These are phyloP conservation scores for Exserohilum turcica DNA, from an alignment of 2,329 filamentous ascomycete genomes.

Conservation along the genomic window DNA sequence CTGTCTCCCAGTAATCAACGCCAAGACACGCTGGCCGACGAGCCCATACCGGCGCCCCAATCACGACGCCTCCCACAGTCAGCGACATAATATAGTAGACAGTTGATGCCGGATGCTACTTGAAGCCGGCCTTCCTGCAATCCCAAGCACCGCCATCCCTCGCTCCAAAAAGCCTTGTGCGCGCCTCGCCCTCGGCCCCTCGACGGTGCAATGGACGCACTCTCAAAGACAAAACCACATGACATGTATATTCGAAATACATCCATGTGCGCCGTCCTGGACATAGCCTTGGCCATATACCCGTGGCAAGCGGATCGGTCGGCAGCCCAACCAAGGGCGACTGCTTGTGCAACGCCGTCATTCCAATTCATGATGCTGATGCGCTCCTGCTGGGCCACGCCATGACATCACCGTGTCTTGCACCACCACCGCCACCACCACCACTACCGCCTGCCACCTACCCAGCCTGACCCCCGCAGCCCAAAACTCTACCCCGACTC, in stretches of 20 bases:
- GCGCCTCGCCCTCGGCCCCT: not conserved
- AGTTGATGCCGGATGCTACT: too few species aligned
- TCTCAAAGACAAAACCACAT: not conserved
- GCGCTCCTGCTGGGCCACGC: constrained; percentile 21
- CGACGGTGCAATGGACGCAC: not conserved
- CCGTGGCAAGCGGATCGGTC: constrained; percentile 1
- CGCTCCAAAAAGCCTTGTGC: not conserved
- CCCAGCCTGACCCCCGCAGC: constrained; percentile 20
- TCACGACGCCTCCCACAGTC: too few species aligned
- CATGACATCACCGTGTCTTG: constrained; percentile 31
- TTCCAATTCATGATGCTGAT: too few species aligned
- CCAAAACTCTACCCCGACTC: constrained; percentile 24
- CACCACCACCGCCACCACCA: too few species aligned
- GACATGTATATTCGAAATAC: not conserved
- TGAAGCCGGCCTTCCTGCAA: too few species aligned
- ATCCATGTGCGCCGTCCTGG: not conserved
- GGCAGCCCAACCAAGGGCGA: constrained; percentile 5
- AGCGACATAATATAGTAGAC: too few species aligned
- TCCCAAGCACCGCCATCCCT: too few species aligned
- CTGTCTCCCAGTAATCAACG: too few species aligned
- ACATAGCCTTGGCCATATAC: not conserved
- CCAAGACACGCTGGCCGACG: too few species aligned
- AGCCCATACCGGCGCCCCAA: too few species aligned
- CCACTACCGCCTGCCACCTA: too few species aligned
- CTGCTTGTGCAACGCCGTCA: constrained; percentile 2